phyloP scores from a whole-genome alignment of 768 basidiomycete genomes.

The Suillus lakei region DNA sequence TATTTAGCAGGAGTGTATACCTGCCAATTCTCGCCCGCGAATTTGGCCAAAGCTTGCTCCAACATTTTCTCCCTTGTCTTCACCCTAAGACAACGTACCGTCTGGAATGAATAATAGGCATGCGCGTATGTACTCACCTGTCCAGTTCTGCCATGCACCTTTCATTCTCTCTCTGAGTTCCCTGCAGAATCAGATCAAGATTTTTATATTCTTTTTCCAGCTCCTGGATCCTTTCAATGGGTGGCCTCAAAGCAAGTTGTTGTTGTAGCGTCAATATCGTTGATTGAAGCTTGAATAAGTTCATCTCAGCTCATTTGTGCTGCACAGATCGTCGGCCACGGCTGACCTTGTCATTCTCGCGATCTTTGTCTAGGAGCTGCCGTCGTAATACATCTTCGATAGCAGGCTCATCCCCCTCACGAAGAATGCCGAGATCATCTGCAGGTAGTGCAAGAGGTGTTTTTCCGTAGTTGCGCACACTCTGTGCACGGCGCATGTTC shows the following conservation, averaged over 20 bases:
- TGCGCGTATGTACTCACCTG: slow-evolving; percentile 45
- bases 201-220: slow-evolving; percentile 77
- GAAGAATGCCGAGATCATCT: slow-evolving; percentile 65
- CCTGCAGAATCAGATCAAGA: slow-evolving; percentile 74
- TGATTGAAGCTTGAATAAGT: slow-evolving; percentile 53
- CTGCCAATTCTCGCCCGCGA: slow-evolving; percentile 87
- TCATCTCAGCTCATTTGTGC: neutral
- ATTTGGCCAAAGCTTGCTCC: slow-evolving; percentile 69
- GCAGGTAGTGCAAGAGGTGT: slow-evolving; percentile 46
- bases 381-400: slow-evolving; percentile 64
- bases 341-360: slow-evolving; percentile 71
- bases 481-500: slow-evolving; percentile 67
- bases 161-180: slow-evolving; percentile 87
- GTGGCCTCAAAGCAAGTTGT: slow-evolving; percentile 69
- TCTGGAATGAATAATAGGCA: neutral
- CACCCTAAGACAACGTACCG: slow-evolving; percentile 40
- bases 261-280: slow-evolving; percentile 67
- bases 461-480: slow-evolving; percentile 57
- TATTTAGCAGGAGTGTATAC: slow-evolving; percentile 38
- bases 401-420: slow-evolving; percentile 58
- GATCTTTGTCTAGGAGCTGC: slow-evolving; percentile 68
- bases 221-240: slow-evolving; percentile 65
- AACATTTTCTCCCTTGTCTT: slow-evolving; percentile 78
- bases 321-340: neutral
- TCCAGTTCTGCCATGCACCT: slow-evolving; percentile 83